Evolutionary conservation across 352 stramenopile species (phyloP), one percentile per base, ranked within the genome.

Genomic region (Aphanomyces stellatus): DNA sequence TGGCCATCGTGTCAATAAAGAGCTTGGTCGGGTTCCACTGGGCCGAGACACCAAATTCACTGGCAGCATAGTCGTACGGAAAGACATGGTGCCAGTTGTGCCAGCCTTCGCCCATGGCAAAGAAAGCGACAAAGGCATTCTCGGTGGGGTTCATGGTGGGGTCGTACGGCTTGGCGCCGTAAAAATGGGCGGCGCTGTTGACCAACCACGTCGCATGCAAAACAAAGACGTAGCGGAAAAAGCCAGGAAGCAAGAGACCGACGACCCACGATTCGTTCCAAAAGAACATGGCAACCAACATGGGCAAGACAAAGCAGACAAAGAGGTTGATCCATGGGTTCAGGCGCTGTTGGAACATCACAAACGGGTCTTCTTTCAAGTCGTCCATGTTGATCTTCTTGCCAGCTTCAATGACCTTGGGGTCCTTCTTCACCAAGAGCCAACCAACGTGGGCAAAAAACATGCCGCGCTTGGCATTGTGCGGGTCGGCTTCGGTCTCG

Each of bases 1-100:
- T 53, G 0, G 93, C 93, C 57, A 96, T 84, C 3, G 88, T 69
- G 78, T 99, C 96, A 74, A 99, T 99, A 62, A 97, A 93, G 53
- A 99, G 73, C 79, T 99, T 99, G 40, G 91, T 98, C 7, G 97
- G 97, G 79, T 99, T 99, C 82, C 98, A 99, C 78, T 99, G 97
- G 62, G 77, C 79, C 7, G 83, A 91, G 57, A 96, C 82, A 37
- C 97, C 97, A 73, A 98, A 98, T 81, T 99, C 96, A 53, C 86
- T 97, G n/a, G 96, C 95, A 56, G 96, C 93, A 80, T 99, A 99
- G 74, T 99, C 96, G 83, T 98, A 99, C 55, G 97, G 97, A 76
- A 99, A 99, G 79, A 99, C 99, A 91, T 99, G 97, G 79, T 99
- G 97, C 96, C 96, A 99, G 85, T 98, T 99, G 84, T 99, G 96